phyloP scores from a whole-genome alignment of 352 stramenopile species.

The Bremia lactucae region DNA sequence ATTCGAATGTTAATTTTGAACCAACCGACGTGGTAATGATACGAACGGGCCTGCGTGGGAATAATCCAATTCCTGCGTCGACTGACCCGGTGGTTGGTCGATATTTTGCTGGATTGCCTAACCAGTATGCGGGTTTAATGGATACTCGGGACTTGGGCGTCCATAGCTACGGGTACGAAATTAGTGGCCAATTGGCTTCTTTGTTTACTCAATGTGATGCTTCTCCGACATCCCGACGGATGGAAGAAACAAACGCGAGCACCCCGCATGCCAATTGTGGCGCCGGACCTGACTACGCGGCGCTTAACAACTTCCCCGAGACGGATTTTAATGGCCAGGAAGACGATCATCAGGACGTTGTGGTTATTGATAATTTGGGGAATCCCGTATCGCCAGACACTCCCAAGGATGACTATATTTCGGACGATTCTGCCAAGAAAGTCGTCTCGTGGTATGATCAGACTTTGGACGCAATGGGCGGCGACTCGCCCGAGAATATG shows the following conservation, averaged over 20 bases:
- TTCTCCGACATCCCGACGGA: conserved; percentile 11
- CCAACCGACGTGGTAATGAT: conserved; percentile 33
- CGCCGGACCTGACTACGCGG: conserved; percentile 7
- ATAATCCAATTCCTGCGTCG: conserved; percentile 22
- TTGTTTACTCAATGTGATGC: conserved; percentile 35
- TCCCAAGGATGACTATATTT: conserved; percentile 11
- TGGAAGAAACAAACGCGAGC: conserved; percentile 12
- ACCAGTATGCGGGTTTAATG: conserved; percentile 35
- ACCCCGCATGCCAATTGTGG: conserved; percentile 3
- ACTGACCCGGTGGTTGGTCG: conserved; percentile 21
- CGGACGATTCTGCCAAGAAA: conserved; percentile 23
- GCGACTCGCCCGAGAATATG: conserved; percentile 25
- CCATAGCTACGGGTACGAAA: conserved; percentile 44
- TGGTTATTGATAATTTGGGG: conserved; percentile 10
- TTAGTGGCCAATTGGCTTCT: conserved; percentile 29
- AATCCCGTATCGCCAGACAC: conserved; percentile 2
- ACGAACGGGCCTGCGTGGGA: conserved; percentile 27
- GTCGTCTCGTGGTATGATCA: conserved; percentile 40
- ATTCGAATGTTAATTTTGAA: conserved; percentile 23
- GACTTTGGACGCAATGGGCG: conserved; percentile 23
- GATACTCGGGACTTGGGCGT: conserved; percentile 33
- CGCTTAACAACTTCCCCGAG: conserved; percentile 16
- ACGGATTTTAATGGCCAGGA: conserved; percentile 15
- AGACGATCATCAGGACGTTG: conserved; percentile 10
- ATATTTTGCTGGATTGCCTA: conserved; percentile 29